A percentile compares a stretch with the other conserved stretches of the same genome.
Conservation (phyloP, 805 yeast genomes). For the Zygotorulaspora sp. region DNA sequence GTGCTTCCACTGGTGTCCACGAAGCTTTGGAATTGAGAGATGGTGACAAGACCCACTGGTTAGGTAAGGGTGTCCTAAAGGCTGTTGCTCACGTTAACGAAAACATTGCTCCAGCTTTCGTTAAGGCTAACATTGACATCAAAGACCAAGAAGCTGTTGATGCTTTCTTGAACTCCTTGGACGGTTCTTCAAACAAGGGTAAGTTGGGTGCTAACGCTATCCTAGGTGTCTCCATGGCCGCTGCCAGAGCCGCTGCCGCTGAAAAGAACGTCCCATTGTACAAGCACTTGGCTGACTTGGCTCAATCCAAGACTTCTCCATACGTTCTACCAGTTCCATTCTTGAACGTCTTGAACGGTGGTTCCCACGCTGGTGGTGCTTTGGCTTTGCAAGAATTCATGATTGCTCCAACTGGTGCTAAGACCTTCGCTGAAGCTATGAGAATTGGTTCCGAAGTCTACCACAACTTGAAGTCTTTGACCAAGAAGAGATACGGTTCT, state of each 20-base stretch:
- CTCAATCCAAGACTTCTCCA: conserved; percentile 68
- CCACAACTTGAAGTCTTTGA: conserved; percentile 89
- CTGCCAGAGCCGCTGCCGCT: conserved; percentile 97
- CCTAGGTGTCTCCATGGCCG: conserved; percentile 96
- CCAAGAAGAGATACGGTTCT: conserved; percentile 94
- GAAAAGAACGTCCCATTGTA: conserved; percentile 90
- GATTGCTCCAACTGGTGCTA: conserved; percentile 94
- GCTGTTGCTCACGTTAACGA: conserved; percentile 96
- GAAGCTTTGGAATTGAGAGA: conserved; percentile 99
- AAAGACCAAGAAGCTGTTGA: conserved; percentile 83
- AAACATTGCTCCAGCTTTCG: conserved; percentile 88
- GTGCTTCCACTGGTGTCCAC: conserved; percentile 98
- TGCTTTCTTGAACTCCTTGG: conserved; percentile 77
- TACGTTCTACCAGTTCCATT: conserved; percentile 97
- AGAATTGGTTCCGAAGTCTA: conserved; percentile 97
- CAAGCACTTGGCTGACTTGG: conserved; percentile 78
- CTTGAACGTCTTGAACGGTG: conserved; percentile 99
- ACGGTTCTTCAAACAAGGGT: conserved; percentile 96
- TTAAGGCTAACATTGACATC: conserved; percentile 77
- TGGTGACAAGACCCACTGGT: conserved; percentile 95
- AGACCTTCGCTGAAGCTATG: conserved; percentile 88
- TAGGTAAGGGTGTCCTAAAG: conserved; percentile 96
- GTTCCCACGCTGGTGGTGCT: conserved; percentile 99
- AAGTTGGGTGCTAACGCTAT: conserved; percentile 98
- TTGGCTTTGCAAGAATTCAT: conserved; percentile 99